Base-by-base conservation (phyloP, 305 asterid species). In the Fraxinus floribunda region DNA sequence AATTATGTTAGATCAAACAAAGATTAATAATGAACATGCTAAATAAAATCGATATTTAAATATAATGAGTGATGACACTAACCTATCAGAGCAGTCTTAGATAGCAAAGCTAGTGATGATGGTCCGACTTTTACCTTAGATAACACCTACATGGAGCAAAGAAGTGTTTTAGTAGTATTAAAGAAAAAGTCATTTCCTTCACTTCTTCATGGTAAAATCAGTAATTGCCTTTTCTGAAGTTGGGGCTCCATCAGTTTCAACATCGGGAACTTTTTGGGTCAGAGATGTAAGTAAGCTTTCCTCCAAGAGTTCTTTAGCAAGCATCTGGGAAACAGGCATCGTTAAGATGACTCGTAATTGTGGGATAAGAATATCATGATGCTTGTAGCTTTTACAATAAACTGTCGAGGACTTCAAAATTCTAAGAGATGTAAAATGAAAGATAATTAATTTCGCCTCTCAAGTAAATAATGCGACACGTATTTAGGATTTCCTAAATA, bases 21-120 rank as follows among this genome's bases (percentile, higher is more conserved):
- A 72, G 76, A 75, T 62, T 18, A 44, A 84, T 68, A 41, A 80
- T 52, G 77, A 81, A 66, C 4, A 26, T 13, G 4, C 22, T 7
- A 34, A 68, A 81, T 81, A 66, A 79, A 77, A 39, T 76, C 77
- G 11, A 81, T 81, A 64, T 75, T 71, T 36, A 70, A 80, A 74
- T 39, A 26, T 22, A 16, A 79, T 38, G 64, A 39, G 39, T 11
- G 68, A 73, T 36, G 77, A 81, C 82, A 86, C 95, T 86, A 81
- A 97, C 99, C 97, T 97, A 92, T 91, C 86, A 97, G 91, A 89
- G 94, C 90, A 76, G 98, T 85, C 89, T 91, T 97, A 77, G 95
- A 95, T 60, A 95, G 90, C 89, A 93, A 90, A 89, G 97, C 98
- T 86, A 86, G 86, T 66, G 99, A 97, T 86, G 98, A 89, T 55